A percentile compares a stretch with the other conserved stretches of the same genome.
These are phyloP conservation scores for Oryza australiensis DNA, from an alignment of 176 grass and related monocot genomes.

Conservation along the genomic window DNA sequence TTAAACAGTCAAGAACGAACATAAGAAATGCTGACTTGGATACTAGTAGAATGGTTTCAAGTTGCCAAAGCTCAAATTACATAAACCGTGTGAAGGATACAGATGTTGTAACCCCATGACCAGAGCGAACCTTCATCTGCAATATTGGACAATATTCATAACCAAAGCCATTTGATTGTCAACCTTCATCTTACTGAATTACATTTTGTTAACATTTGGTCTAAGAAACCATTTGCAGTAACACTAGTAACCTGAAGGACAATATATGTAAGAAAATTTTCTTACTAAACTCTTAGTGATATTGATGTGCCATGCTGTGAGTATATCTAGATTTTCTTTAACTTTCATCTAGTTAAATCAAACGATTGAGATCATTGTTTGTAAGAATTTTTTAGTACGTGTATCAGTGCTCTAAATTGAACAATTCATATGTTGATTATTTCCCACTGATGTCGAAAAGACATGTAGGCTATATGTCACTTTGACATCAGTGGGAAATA, in stretches of 20 bases:
- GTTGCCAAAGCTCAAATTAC: constrained; percentile 2
- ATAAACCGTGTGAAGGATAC: constrained; percentile 67
- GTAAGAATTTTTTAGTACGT: too few relatives aligned
- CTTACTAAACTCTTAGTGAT: too few relatives aligned
- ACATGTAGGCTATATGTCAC: background rate
- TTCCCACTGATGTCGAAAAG: background rate
- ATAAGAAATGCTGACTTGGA: background rate
- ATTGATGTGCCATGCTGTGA: too few relatives aligned
- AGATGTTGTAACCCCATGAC: constrained; percentile 99
- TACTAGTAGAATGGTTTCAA: constrained; percentile 21
- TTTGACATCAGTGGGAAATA: too few relatives aligned
- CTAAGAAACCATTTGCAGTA: background rate
- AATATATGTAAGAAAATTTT: too few relatives aligned
- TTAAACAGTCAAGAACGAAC: constrained; percentile 62
- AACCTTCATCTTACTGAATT: constrained; percentile 11
- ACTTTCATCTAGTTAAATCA: too few relatives aligned
- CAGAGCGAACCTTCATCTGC: constrained; percentile 96
- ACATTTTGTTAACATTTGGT: background rate
- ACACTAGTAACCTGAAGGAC: background rate
- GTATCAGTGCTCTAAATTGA: background rate
- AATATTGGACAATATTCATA: constrained; percentile 38
- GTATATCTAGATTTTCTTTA: too few relatives aligned
- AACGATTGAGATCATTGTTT: too few relatives aligned
- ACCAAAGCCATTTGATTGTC: background rate
- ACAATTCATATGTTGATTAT: background rate